Percentiles rank a stretch among this genome's conserved stretches.
These are phyloP conservation scores for Mentha longifolia DNA, from an alignment of 257 asterid species.

Conservation along the genomic window DNA sequence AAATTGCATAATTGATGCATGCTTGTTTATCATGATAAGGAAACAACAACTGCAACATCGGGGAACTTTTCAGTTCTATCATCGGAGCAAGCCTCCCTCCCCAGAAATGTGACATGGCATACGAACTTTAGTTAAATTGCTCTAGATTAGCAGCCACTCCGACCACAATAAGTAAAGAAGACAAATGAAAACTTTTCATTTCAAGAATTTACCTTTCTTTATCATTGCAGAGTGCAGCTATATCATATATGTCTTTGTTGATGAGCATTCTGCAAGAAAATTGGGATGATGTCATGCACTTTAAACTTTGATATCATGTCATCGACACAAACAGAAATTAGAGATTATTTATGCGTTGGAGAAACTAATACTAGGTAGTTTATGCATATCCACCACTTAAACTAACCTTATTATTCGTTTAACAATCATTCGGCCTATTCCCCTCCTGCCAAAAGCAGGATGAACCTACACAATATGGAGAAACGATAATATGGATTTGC, in stretches of 20 bases:
- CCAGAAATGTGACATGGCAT: too few relatives aligned
- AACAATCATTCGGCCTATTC: slow-evolving; percentile 79
- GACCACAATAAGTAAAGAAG: too few relatives aligned
- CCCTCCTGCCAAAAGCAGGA: slow-evolving; percentile 67
- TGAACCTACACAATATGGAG: slow-evolving; percentile 62
- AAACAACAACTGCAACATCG: not conserved
- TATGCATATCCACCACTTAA: not conserved
- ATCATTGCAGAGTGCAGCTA: slow-evolving; percentile 71
- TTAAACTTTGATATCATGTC: slow-evolving; percentile 2
- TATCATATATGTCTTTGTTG: slow-evolving; percentile 68
- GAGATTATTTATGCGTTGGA: not conserved
- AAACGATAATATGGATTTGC: slow-evolving; percentile 29
- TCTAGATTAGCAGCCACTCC: too few relatives aligned
- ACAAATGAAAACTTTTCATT: too few relatives aligned
- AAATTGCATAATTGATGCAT: not conserved
- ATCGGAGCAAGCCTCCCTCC: too few relatives aligned
- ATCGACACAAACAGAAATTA: not conserved
- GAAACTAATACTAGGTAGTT: not conserved
- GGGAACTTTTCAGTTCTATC: too few relatives aligned
- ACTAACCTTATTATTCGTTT: slow-evolving; percentile 69
- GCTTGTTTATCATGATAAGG: not conserved
- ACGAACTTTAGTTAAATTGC: too few relatives aligned
- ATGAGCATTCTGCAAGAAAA: slow-evolving; percentile 71
- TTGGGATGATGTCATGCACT: slow-evolving; percentile 18
- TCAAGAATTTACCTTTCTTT: slow-evolving; percentile 53